These are phyloP conservation scores for Microdochium paspali DNA, from an alignment of 2,329 filamentous ascomycete genomes.

Conservation along the genomic window DNA sequence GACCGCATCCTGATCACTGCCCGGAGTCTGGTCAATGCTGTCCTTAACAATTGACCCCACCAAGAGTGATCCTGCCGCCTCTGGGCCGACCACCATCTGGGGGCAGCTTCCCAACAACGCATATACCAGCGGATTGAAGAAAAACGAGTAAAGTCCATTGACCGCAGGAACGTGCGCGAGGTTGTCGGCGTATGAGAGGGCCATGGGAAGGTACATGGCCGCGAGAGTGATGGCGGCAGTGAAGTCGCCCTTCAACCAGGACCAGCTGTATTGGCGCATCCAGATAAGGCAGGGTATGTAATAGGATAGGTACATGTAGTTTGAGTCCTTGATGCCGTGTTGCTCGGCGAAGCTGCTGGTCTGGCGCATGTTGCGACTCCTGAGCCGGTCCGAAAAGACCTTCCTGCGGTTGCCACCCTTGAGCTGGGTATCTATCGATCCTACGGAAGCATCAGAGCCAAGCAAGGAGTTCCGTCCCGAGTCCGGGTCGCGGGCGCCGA, in stretches of 20 bases:
- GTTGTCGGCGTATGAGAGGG: conserved; percentile 84
- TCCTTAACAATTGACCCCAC: conserved; percentile 78
- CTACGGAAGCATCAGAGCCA: conserved; percentile 23
- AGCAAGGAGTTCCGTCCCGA: conserved; percentile 18
- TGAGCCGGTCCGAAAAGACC: conserved; percentile 40
- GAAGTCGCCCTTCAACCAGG: conserved; percentile 77
- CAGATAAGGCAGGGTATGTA: conserved; percentile 89
- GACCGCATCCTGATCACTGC: conserved; percentile 51
- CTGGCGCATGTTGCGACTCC: conserved; percentile 60
- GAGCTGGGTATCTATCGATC: conserved; percentile 26
- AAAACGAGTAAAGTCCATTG: conserved; percentile 88
- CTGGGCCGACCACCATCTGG: conserved; percentile 88
- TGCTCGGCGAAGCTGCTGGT: conserved; percentile 62
- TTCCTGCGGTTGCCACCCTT: conserved; percentile 33
- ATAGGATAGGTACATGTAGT: conserved; percentile 82
- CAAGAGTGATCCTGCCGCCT: conserved; percentile 85
- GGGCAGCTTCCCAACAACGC: conserved; percentile 85
- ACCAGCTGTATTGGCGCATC: conserved; percentile 77
- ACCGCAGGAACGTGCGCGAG: conserved; percentile 88
- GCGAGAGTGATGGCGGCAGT: conserved; percentile 88
- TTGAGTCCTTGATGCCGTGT: conserved; percentile 65
- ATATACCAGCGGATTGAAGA: conserved; percentile 87
- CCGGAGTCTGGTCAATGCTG: conserved; percentile 60
- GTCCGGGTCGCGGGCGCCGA: conserved; percentile 15
- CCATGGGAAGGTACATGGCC: conserved; percentile 98